phyloP scores from a whole-genome alignment of 1,284 basidiomycete genomes.

The Schizophyllum commune region DNA sequence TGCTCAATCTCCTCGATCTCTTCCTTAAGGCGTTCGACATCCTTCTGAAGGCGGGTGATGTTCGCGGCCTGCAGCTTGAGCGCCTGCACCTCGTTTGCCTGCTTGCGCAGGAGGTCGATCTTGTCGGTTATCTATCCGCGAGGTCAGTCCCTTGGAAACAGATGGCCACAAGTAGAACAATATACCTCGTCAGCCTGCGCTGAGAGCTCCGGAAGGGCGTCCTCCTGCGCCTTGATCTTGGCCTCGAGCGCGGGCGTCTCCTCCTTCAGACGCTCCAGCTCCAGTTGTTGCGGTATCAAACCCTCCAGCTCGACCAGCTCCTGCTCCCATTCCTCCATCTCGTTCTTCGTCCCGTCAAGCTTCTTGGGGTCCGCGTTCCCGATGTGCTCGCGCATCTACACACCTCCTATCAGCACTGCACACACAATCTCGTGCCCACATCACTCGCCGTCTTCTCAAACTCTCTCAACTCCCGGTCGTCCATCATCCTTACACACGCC shows the following conservation, averaged over 20 bases:
- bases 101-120: constrained; percentile 39
- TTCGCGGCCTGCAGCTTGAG: constrained; percentile 62
- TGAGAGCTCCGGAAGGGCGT: constrained; percentile 32
- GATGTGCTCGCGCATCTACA: constrained; percentile 54
- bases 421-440: too few relatives aligned
- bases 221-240: constrained; percentile 53
- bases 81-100: constrained; percentile 54
- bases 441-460: constrained; percentile 63
- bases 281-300: constrained; percentile 46
- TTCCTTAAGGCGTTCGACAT: constrained; percentile 55
- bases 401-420: too few relatives aligned
- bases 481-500: constrained; percentile 70
- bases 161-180: background rate
- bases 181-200: constrained; percentile 5
- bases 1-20: constrained; percentile 65
- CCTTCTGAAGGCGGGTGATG: constrained; percentile 56
- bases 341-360: constrained; percentile 32
- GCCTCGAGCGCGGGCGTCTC: constrained; percentile 66
- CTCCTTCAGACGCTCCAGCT: constrained; percentile 44
- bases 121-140: constrained; percentile 36
- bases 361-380: constrained; percentile 36
- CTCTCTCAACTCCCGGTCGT: constrained; percentile 48
- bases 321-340: constrained; percentile 54
- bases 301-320: constrained; percentile 53
- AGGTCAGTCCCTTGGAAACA: constrained; percentile 48